Conservation (phyloP, 2,329 filamentous ascomycete genomes). For the Trichothecium roseum region DNA sequence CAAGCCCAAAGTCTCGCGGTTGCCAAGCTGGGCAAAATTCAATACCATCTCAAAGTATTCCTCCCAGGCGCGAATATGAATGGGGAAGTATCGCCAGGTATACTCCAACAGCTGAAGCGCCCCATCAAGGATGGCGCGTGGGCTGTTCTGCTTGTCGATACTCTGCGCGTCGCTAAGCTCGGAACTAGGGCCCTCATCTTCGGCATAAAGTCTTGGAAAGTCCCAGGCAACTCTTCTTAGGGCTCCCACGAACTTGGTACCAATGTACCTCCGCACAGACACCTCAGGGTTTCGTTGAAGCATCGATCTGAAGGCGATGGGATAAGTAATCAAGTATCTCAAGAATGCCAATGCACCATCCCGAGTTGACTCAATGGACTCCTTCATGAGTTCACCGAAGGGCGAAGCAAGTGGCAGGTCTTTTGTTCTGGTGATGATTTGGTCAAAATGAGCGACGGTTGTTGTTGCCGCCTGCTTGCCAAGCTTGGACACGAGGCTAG, state of each 20-base stretch:
- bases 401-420: constrained; percentile 52
- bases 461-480: background rate
- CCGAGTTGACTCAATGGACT: constrained; percentile 11
- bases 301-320: constrained; percentile 51
- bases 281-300: constrained; percentile 50
- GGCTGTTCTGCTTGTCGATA: constrained; percentile 12
- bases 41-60: constrained; percentile 65
- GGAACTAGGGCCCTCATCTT: background rate
- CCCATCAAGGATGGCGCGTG: constrained; percentile 20
- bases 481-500: background rate
- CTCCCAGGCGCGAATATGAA: constrained; percentile 57
- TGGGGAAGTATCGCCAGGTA: constrained; percentile 54
- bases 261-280: constrained; percentile 41
- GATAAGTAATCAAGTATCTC: constrained; percentile 47
- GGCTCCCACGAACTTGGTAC: constrained; percentile 39
- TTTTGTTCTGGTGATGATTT: constrained; percentile 62
- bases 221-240: constrained; percentile 40
- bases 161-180: background rate
- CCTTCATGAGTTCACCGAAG: constrained; percentile 20
- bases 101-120: constrained; percentile 38
- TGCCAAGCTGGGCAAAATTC: constrained; percentile 54
- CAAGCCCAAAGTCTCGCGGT: constrained; percentile 45
- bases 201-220: constrained; percentile 36
- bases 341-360: constrained; percentile 49
- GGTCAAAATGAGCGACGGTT: constrained; percentile 58